Evolutionary conservation across 2,329 filamentous ascomycete genomes (phyloP), one percentile per base, ranked within the genome.

Genomic region (Colletotrichum sp.): DNA sequence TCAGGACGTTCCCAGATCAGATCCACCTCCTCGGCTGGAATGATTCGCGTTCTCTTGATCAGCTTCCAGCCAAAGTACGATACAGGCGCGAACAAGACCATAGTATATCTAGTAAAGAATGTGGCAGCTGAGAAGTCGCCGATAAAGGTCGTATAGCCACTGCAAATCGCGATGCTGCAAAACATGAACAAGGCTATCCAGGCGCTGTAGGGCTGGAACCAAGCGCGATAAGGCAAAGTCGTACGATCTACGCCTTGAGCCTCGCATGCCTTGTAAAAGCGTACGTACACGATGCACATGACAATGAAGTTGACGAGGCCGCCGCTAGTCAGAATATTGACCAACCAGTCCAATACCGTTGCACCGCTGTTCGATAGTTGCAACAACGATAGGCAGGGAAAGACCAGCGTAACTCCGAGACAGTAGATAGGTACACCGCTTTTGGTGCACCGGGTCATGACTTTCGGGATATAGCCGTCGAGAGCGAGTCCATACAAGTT

Each of bases 151-250:
- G 84, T 88, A 89, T 90, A 94, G 4, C 92, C 92, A 78, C 93
- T 92, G 71, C 52, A 57, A 0, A 93, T 88, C 2, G 93, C 85
- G 7, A 94, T 89, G 13, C 94, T 85, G 36, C 93, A 87, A 80
- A 93, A 93, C 39, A 93, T 85, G 1, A 89, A 76, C 15, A 93
- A 86, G 8, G 88, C 89, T 18, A 90, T 80, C 80, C 90, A 88
- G 0, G 92, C 92, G 0, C 92, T 92, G 72, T 86, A 89, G 0
- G 92, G 92, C 75, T 94, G 93, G 0, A 92, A 93, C 90, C 90
- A 93, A 80, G 93, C 93, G 75, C 88, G 90, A 83, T 92, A 94
- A 0, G 92, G 91, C 0, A 94, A 86, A 85, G 72, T 93, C 89
- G 7, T 91, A 90, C 62, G 64, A 30, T 72, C 64, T 18, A 92